These are phyloP conservation scores for Salvia hispanica DNA, from an alignment of 257 asterid species.

Conservation along the genomic window DNA sequence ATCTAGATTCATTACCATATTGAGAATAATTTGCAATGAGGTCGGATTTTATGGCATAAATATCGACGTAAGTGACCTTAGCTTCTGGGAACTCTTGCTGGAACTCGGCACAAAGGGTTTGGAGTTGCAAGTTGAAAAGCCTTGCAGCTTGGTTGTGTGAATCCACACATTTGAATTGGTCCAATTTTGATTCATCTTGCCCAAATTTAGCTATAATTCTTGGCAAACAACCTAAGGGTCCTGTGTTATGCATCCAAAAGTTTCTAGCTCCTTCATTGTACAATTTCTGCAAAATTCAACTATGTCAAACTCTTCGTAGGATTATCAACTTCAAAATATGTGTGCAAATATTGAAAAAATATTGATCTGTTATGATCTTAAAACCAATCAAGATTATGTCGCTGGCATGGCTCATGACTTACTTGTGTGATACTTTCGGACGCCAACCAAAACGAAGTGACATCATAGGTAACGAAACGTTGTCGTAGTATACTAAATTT, in stretches of 20 bases:
- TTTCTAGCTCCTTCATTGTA: slow-evolving; percentile 48
- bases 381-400: too few relatives aligned
- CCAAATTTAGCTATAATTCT: slow-evolving; percentile 32
- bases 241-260: slow-evolving; percentile 59
- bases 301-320: too few relatives aligned
- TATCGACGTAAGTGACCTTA: slow-evolving; percentile 46
- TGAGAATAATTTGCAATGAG: slow-evolving; percentile 33
- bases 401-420: too few relatives aligned
- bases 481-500: too few relatives aligned
- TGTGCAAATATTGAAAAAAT: too few relatives aligned
- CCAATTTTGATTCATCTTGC: slow-evolving; percentile 37
- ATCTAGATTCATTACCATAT: slow-evolving; percentile 6
- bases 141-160: slow-evolving; percentile 48
- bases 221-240: slow-evolving; percentile 61
- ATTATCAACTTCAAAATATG: too few relatives aligned
- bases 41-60: slow-evolving; percentile 36
- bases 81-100: slow-evolving; percentile 33
- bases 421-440: too few relatives aligned
- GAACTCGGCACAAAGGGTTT: slow-evolving; percentile 29
- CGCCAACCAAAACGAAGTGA: too few relatives aligned
- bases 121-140: slow-evolving; percentile 46
- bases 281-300: slow-evolving; percentile 31
- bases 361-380: too few relatives aligned
- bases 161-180: slow-evolving; percentile 37
- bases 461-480: too few relatives aligned